phyloP scores from a whole-genome alignment of 768 basidiomycete species.

The Favolaschia claudopus region DNA sequence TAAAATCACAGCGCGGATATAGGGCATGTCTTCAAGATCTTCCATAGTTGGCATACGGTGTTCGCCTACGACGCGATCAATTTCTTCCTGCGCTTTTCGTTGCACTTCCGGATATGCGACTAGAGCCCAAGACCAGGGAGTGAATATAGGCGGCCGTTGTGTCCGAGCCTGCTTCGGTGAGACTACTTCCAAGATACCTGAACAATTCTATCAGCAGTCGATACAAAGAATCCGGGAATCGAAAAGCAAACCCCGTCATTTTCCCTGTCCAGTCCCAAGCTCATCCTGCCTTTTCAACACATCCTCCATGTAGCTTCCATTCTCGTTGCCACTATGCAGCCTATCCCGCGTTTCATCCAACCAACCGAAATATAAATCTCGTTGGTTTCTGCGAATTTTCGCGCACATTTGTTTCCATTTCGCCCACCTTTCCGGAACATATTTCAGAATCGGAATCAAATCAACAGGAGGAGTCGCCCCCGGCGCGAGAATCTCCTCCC shows the following conservation, averaged over 20 bases:
- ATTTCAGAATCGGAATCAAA: conserved; percentile 37
- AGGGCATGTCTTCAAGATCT: conserved; percentile 29
- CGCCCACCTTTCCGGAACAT: conserved; percentile 42
- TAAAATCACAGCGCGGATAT: conserved; percentile 26
- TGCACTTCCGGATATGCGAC: conserved; percentile 34
- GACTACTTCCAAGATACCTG: conserved; percentile 38
- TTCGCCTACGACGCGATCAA: conserved; percentile 35
- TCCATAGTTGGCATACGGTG: conserved; percentile 30
- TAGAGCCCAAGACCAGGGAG: conserved; percentile 33
- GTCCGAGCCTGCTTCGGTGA: conserved; percentile 40
- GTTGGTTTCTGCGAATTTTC: conserved; percentile 32
- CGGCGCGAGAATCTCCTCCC: conserved; percentile 35
- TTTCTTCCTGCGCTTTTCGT: conserved; percentile 31
- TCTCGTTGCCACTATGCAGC: conserved; percentile 31
- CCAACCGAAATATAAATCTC: conserved; percentile 34
- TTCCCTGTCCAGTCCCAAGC: background rate
- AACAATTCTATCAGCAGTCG: background rate
- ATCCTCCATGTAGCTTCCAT: conserved; percentile 40
- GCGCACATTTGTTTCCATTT: conserved; percentile 38
- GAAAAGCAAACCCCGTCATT: background rate
- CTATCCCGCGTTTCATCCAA: conserved; percentile 32
- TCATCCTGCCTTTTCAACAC: conserved; percentile 23
- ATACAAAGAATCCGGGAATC: background rate
- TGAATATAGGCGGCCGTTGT: conserved; percentile 37
- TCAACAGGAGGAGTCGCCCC: conserved; percentile 44